Base-by-base conservation (phyloP, 257 asterid species). In the Leptodermis oblonga region DNA sequence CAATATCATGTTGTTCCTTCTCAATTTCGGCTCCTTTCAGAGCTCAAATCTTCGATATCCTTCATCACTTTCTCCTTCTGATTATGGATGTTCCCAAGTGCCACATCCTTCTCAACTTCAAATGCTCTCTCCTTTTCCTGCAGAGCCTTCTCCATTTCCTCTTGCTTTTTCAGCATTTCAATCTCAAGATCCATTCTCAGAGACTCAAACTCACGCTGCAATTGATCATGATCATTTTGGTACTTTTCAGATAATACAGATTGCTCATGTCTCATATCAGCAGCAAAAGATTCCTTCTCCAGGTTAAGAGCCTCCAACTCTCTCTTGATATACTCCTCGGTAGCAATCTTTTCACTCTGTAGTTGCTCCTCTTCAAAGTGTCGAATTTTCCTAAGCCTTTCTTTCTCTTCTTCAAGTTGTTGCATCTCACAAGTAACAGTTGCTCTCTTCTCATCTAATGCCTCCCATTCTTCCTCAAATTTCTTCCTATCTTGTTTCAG, bases 391-490 rank as follows among this genome's bases (percentile, higher is more conserved):
- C 82, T 89, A 45, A 83, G 53, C 71, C 62, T 71, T 59, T 65
- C 75, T 73, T 80, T 86, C 79, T 89, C 90, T 70, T 82, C 66
- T 34, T 81, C 37, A 79, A 78, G 83, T 73, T 78, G 79, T 75
- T 74, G 70, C 67, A 78, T 49, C 45, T 84, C 89, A 70, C 62
- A 69, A 37, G 78, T 39, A 51, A 87, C 81, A 72, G 55, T 83
- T 22, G 85, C 81, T 77, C 86, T 83, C 80, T 89, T 89, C 73
- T 82, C 88, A 80, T 92, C 96, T 41, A 92, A 85, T 31, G 77
- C 77, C 78, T 92, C 91, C 98, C 98, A 92, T 67, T 87, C 94
- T 75, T 87, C 88, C 85, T 92, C 93, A 53, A 87, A 87, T 76
- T 84, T 87, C 75, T 74, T 76, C 65, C 81, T 86, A 72, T 92